These are phyloP conservation scores for Stemphylium lycopersici DNA, from an alignment of 2,329 filamentous ascomycete species.

Conservation along the genomic window DNA sequence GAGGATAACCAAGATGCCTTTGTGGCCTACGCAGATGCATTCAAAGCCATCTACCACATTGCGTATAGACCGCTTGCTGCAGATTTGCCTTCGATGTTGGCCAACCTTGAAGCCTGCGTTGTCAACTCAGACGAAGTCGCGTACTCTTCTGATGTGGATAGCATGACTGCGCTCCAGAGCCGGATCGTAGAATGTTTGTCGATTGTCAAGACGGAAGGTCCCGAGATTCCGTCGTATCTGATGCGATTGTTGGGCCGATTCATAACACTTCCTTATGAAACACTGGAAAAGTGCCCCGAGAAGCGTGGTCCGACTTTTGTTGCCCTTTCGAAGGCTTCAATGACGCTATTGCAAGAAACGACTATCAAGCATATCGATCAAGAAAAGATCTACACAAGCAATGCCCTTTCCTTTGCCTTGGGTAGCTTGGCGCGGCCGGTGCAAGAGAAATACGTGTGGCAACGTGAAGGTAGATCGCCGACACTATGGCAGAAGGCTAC, in stretches of 20 bases:
- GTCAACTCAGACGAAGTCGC: conserved; percentile 70
- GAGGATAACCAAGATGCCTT: conserved; percentile 76
- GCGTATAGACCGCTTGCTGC: conserved; percentile 68
- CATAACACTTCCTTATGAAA: conserved; percentile 69
- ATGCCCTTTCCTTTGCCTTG: conserved; percentile 69
- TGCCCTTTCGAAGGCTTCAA: conserved; percentile 83
- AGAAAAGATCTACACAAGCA: conserved; percentile 71
- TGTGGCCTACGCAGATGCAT: conserved; percentile 79
- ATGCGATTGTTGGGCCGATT: conserved; percentile 73
- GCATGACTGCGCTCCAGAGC: conserved; percentile 73
- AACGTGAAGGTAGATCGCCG: conserved; percentile 70
- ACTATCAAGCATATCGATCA: conserved; percentile 66
- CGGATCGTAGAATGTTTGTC: conserved; percentile 72
- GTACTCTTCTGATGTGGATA: conserved; percentile 75
- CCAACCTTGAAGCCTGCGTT: conserved; percentile 73
- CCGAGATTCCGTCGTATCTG: conserved; percentile 70
- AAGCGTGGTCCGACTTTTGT: conserved; percentile 76
- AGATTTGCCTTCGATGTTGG: conserved; percentile 69
- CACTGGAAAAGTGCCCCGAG: conserved; percentile 20
- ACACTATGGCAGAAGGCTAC: conserved; percentile 84
- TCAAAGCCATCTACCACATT: conserved; percentile 79
- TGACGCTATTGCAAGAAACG: conserved; percentile 70
- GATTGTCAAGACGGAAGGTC: conserved; percentile 69
- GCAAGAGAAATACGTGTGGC: conserved; percentile 79
- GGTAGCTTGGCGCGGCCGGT: conserved; percentile 73